Evolutionary conservation across 306 rosid genomes (phyloP), one percentile per base, ranked within the genome.

Genomic region (Medicago arabica): DNA sequence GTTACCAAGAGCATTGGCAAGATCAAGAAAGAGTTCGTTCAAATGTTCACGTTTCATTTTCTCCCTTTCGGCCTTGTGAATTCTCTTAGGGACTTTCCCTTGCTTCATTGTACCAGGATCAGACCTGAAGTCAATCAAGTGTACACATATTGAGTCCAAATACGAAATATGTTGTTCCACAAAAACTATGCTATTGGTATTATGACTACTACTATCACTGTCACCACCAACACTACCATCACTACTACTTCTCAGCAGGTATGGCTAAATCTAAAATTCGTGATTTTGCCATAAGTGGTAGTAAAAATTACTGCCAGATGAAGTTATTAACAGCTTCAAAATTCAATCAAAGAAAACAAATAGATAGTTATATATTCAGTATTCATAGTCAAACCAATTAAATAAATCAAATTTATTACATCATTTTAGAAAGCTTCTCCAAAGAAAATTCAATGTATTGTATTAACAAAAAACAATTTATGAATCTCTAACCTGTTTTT

Each of bases 51-150:
- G 93, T 91, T 95, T 95, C 90, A 81, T 69, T 83, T 86, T 95
- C 91, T 95, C 99, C 88, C 93, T 89, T 88, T 89, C 98, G 17
- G 99, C 86, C 89, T 95, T 95, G 84, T 86, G 96, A 77, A 92
- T 79, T 79, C 96, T 88, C 78, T 80, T 92, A 9, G 97, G 97
- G 46, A 79, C 82, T 85, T 88, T 95, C 83, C 46, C 84, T 80
- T 63, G 83, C 55, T 62, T 88, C 82, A 67, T 88, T 79, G 78
- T 87, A 21, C 87, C 69, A 61, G 84, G 25, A 81, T 75, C 66
- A 63, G 74, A 84, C 84, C 99, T 95, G 90, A 71, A 78, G 64
- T 82, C 77, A 71, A 76, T 75, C 82, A 63, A 78, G 66, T 46
- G 67, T 53, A 78, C 55, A 84, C 34, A 69, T 67, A 69, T 31